A percentile compares a stretch with the other conserved stretches of the same genome.
phyloP scores from a whole-genome alignment of 192 early-diverging fungal genomes.

The Coemansia sp. region DNA sequence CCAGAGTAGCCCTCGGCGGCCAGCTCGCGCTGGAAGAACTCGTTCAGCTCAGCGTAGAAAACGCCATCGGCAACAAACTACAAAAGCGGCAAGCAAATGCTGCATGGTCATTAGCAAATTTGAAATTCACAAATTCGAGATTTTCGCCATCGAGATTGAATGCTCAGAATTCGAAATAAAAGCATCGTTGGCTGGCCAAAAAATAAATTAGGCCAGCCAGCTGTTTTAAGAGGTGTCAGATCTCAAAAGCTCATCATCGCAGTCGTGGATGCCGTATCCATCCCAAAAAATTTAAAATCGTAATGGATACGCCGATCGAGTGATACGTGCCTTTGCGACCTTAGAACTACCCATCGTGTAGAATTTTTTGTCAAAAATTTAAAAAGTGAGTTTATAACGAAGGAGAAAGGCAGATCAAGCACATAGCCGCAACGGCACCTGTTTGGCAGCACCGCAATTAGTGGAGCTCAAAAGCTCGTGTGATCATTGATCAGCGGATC shows the following conservation, averaged over 20 bases:
- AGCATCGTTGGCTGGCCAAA: not conserved
- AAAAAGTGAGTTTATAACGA: not conserved
- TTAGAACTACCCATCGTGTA: conserved; percentile 2
- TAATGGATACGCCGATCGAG: not conserved
- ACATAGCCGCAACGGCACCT: not conserved
- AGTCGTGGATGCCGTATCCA: conserved; percentile 6
- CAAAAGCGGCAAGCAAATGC: not conserved
- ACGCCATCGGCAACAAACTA: conserved; percentile 99
- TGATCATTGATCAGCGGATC: not conserved
- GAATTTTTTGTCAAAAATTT: conserved; percentile 2
- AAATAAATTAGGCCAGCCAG: not conserved
- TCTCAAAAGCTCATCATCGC: conserved; percentile 50
- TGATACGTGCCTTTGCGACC: conserved; percentile 1
- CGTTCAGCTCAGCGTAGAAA: conserved; percentile 99
- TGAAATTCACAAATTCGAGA: not conserved
- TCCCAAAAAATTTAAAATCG: not conserved
- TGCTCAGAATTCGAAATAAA: conserved; percentile 1
- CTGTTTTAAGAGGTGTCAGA: conserved; percentile 58
- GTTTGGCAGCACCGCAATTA: not conserved
- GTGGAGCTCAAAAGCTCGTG: not conserved
- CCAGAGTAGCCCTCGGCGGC: conserved; percentile 98
- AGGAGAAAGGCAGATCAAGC: not conserved
- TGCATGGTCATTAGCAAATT: conserved; percentile 4
- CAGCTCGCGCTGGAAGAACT: conserved; percentile 97
- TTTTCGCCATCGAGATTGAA: not conserved